Percentiles rank a stretch among this genome's conserved stretches.
phyloP scores from a whole-genome alignment of 2,329 filamentous ascomycete genomes.

The Westerdykella sp. region DNA sequence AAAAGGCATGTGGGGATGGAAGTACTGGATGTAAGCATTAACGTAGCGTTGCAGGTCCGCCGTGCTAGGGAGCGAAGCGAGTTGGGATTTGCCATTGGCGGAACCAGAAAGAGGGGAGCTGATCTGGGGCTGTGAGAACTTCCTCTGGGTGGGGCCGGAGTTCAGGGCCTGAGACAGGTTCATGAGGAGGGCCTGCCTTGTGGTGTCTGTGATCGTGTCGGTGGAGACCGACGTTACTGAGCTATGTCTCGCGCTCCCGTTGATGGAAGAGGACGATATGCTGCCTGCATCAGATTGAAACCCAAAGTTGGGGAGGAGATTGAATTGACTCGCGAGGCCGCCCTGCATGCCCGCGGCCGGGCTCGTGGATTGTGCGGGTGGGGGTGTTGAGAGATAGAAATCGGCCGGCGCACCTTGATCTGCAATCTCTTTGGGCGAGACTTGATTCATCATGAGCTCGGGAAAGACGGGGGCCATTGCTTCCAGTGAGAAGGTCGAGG shows the following conservation, averaged over 20 bases:
- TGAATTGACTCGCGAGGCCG: slow-evolving; percentile 50
- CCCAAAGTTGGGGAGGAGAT: slow-evolving; percentile 58
- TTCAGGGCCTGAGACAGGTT: slow-evolving; percentile 56
- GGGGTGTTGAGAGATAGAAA: slow-evolving; percentile 72
- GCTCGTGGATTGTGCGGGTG: slow-evolving; percentile 63
- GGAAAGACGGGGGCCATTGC: slow-evolving; percentile 68
- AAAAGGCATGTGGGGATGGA: slow-evolving; percentile 93
- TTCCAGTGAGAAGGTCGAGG: slow-evolving; percentile 67
- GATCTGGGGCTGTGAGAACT: slow-evolving; percentile 54
- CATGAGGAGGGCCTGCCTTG: slow-evolving; percentile 56
- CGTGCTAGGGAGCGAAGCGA: slow-evolving; percentile 65
- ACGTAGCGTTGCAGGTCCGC: slow-evolving; percentile 86
- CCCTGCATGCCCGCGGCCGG: slow-evolving; percentile 61
- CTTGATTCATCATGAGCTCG: slow-evolving; percentile 58
- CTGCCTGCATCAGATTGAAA: slow-evolving; percentile 62
- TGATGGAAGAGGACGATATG: slow-evolving; percentile 61
- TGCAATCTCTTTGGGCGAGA: slow-evolving; percentile 70
- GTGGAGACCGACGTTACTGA: slow-evolving; percentile 56
- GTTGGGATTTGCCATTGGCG: slow-evolving; percentile 27
- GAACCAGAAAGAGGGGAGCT: slow-evolving; percentile 47
- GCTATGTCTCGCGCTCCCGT: slow-evolving; percentile 58
- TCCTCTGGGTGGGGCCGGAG: slow-evolving; percentile 48
- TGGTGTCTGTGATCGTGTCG: slow-evolving; percentile 61
- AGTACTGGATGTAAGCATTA: slow-evolving; percentile 81
- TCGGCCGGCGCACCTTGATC: slow-evolving; percentile 64